A percentile compares a stretch with the other conserved stretches of the same genome.
Conservation (phyloP, 257 asterid species). For the Solanum pennellii region DNA sequence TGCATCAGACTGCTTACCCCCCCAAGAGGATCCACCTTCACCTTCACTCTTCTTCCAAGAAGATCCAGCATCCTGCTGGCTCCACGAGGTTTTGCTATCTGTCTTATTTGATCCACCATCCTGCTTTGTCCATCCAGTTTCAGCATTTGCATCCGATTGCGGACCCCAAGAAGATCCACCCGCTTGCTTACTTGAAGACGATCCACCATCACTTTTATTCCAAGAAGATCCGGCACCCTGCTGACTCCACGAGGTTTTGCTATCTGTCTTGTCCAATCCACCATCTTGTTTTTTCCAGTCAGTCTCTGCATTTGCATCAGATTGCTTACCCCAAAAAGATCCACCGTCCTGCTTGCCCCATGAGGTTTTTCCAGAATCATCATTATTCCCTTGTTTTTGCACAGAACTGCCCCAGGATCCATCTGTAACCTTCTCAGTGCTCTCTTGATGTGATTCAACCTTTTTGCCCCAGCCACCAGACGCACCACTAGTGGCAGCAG, state of each 20-base stretch:
- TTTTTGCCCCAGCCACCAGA: conserved; percentile 45
- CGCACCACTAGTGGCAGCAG: conserved; percentile 5
- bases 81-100: conserved; percentile 8
- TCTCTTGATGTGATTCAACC: conserved; percentile 17
- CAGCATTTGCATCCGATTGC: background rate
- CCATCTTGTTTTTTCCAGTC: conserved; percentile 4
- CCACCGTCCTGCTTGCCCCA: conserved; percentile 20
- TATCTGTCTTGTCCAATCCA: conserved; percentile 16
- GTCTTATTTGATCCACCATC: conserved; percentile 13
- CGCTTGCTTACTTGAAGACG: conserved; percentile 13
- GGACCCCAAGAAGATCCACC: conserved; percentile 12
- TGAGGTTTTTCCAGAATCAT: conserved; percentile 8
- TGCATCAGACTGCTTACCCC: conserved; percentile 14
- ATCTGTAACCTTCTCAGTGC: conserved; percentile 16
- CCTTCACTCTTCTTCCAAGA: conserved; percentile 23
- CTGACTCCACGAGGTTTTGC: conserved; percentile 11
- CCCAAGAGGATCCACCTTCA: conserved; percentile 20
- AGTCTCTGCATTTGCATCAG: background rate
- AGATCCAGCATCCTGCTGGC: conserved; percentile 1
- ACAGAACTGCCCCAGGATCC: conserved; percentile 18
- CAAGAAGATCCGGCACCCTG: conserved; percentile 22
- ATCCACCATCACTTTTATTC: conserved; percentile 9
- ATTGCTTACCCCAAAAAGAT: conserved; percentile 8
- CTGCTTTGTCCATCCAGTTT: conserved; percentile 2
- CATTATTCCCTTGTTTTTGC: conserved; percentile 6